Percentiles rank a stretch among this genome's conserved stretches.
Conservation (phyloP, 176 grass and related monocot species). For the Melocanna baccifera region DNA sequence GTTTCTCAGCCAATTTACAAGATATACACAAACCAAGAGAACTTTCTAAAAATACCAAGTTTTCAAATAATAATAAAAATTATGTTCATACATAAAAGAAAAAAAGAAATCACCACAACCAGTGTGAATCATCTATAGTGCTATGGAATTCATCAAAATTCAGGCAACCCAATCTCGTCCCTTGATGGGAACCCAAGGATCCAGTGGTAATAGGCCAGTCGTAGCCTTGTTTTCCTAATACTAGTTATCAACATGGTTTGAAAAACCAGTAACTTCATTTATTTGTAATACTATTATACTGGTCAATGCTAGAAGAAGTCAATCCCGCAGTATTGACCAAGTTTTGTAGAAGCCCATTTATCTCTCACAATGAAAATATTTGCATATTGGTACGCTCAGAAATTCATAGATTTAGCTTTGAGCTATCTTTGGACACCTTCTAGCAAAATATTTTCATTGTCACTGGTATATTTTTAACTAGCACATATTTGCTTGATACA, state of each 20-base stretch:
- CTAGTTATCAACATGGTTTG: conserved; percentile 15
- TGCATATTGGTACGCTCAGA: not conserved
- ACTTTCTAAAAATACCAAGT: not conserved
- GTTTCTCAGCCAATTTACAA: not conserved
- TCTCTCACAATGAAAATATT: conserved; percentile 6
- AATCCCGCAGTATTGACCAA: conserved; percentile 5
- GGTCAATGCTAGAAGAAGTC: not conserved
- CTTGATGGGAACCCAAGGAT: not conserved
- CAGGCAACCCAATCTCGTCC: not conserved
- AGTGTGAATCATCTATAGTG: not conserved
- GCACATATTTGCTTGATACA: not conserved
- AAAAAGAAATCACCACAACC: not conserved
- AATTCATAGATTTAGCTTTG: not conserved
- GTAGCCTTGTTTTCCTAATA: not conserved
- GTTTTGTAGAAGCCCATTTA: not conserved
- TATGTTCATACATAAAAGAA: not conserved
- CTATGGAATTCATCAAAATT: not conserved
- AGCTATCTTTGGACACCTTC: not conserved
- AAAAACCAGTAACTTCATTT: conserved; percentile 4
- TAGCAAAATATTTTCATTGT: not conserved
- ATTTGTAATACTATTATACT: not conserved
- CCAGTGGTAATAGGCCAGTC: not conserved
- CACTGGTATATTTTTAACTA: not conserved
- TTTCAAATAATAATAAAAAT: not conserved
- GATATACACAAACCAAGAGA: conserved; percentile 4